Evolutionary conservation across 306 rosid genomes (phyloP).

Genomic region (Vicia sativa): DNA sequence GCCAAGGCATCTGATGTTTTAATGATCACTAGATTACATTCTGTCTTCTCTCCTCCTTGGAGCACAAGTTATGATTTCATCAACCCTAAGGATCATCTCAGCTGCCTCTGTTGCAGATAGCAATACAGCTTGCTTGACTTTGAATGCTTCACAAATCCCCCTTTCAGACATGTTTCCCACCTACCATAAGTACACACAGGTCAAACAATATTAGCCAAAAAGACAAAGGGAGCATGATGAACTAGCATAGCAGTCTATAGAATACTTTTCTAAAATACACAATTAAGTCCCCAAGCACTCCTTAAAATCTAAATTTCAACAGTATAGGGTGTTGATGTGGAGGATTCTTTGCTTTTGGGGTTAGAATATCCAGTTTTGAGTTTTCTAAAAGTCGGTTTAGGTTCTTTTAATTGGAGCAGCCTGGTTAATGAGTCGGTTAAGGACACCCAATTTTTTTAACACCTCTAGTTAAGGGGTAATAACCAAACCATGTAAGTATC

Average conservation of each 20-base stretch:
- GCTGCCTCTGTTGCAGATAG: constrained; percentile 96
- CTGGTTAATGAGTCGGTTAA: too few species aligned
- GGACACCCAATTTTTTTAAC: too few species aligned
- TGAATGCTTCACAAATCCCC: constrained; percentile 86
- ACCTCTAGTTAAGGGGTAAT: background rate
- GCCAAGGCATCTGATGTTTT: constrained; percentile 7
- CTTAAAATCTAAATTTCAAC: too few species aligned
- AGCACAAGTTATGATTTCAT: constrained; percentile 95
- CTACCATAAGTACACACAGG: constrained; percentile 43
- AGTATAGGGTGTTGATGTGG: too few species aligned
- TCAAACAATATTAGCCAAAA: constrained; percentile 28
- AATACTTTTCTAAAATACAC: background rate
- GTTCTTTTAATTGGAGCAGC: too few species aligned
- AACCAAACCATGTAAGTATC: background rate
- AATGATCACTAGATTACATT: constrained; percentile 54
- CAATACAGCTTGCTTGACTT: constrained; percentile 92
- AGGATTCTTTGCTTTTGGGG: too few species aligned
- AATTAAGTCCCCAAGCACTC: too few species aligned
- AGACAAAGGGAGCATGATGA: constrained; percentile 5
- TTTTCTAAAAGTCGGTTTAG: too few species aligned
- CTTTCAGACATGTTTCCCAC: constrained; percentile 88
- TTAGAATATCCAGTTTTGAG: too few species aligned
- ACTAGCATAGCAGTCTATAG: background rate
- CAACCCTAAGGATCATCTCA: constrained; percentile 98
- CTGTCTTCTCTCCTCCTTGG: constrained; percentile 94